Base-by-base conservation (phyloP, 2,329 filamentous ascomycete genomes). In the Passalora sequoiae region DNA sequence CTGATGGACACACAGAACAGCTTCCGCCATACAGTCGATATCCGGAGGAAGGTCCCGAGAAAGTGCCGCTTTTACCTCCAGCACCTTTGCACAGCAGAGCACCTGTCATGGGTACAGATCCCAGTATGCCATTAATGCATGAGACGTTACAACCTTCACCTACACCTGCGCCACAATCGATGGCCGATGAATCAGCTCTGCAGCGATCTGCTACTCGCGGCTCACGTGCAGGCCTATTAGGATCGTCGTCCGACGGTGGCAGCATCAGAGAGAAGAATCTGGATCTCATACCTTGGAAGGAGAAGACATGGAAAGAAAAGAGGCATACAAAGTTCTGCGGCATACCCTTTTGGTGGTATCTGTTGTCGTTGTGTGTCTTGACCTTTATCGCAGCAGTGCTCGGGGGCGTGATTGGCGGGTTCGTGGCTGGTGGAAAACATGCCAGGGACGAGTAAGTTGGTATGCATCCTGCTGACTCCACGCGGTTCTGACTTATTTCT, bases 21-120 rank as follows among this genome's bases (percentile, higher is more conserved):
- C 70, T 96, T 13, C 91, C 91, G 9, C 91, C 91, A 1, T 97
- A 97, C 61, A 86, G 87, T 10, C 77, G 88, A 62, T 96, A 94
- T 65, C 87, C 89, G 2, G 86, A 94, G 40, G 84, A 87, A 44
- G 60, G 58, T 3, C 59, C 60, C 1, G 57, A 76, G 61, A 60
- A 77, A 64, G 72, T 88, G 77, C 68, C 68, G 7, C 62, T 69
- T 9, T 54, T 72, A 17, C 49, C 54, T 25, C 61, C 61, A 1
- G 56, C 58, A 6, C 47, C 56, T 19, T 46, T 62, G 4, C 60
- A 62, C 43, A 61, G 57, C 40, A 51, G 60, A 38, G 59, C 57
- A 21, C 60, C 60, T 9, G 60, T 63, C 16, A 54, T 53, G 25
- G 60, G 60, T 17, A 56, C 58, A 38, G 60, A 63, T 43, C 60